Base-by-base conservation (phyloP, 2,329 filamentous ascomycete species). In the Nannizzia gypsea region DNA sequence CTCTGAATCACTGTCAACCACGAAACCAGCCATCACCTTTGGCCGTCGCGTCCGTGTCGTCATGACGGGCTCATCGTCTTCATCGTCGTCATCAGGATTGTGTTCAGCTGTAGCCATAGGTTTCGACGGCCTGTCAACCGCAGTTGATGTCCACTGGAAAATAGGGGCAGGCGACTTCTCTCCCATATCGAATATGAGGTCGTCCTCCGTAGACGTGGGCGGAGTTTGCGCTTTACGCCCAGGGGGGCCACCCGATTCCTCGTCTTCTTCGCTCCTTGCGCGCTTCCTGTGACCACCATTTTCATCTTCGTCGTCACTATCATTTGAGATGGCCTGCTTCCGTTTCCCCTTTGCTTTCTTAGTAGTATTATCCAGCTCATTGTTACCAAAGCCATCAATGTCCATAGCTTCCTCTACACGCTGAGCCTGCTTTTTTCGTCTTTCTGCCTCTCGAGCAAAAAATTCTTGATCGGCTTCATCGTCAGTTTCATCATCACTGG, bases 401-500 rank as follows among this genome's bases (percentile, higher is more conserved):
- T 17, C 24, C 59, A 83, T 64, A 4, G 77, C 77, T 57, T 78
- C 76, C 60, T 76, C 75, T 60, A 83, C 76, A 15, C 76, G 74
- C 34, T 76, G 72, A 28, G 73, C 73, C 57, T 80, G 81, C 55
- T 80, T 80, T 64, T 83, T 79, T 56, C 88, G 78, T 62, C 86
- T 78, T 64, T 80, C 76, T 71, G 86, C 84, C 73, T 96, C 91
- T 15, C 82, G 80, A 1, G 81, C 84, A 72, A 92, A 96, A 73
- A 96, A 96, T 20, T 82, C 83, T 22, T 70, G 77, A 72, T 88
- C 83, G 60, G 83, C 82, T 54, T 90, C 89, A 36, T 81, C 84
- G 67, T 96, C 90, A n/a, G 82, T 86, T 66, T 96, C 90, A 58
- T 97, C 93, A 69, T 97, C 93, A 65, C 87, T 90, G 40, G 86